A percentile compares a stretch with the other conserved stretches of the same genome.
Conservation (phyloP, 1,139 yeast genomes). For the Diutina neorugosa region DNA sequence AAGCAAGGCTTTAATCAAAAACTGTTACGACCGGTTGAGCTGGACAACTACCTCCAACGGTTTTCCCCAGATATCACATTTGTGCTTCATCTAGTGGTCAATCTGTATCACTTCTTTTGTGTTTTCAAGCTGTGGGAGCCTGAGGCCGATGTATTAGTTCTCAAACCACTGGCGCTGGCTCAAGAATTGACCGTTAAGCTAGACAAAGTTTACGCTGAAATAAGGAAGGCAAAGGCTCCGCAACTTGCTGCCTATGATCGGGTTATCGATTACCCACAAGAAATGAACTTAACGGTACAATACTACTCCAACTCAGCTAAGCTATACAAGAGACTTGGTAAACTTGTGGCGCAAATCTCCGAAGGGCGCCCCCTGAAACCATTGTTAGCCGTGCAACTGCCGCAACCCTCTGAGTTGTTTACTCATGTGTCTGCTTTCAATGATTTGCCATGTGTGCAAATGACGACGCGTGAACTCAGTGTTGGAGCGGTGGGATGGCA, state of each 20-base stretch:
- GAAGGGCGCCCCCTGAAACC: constrained; percentile 63
- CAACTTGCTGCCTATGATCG: constrained; percentile 29
- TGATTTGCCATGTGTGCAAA: constrained; percentile 56
- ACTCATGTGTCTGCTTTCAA: constrained; percentile 30
- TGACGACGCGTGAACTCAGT: constrained; percentile 42
- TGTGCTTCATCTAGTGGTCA: constrained; percentile 60
- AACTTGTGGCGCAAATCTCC: constrained; percentile 41
- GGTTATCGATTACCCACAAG: constrained; percentile 39
- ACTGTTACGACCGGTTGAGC: constrained; percentile 37
- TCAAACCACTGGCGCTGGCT: constrained; percentile 61
- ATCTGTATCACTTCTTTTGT: constrained; percentile 66
- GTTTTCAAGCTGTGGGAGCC: constrained; percentile 59
- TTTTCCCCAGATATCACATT: constrained; percentile 53
- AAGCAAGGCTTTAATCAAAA: constrained; percentile 70
- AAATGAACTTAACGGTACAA: constrained; percentile 37
- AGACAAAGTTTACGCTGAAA: constrained; percentile 42
- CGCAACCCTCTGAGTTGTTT: constrained; percentile 36
- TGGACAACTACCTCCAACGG: constrained; percentile 39
- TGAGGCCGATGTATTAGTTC: constrained; percentile 40
- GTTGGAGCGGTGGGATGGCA: constrained; percentile 89
- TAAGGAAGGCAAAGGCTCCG: constrained; percentile 34
- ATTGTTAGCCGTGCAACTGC: constrained; percentile 63
- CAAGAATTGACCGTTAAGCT: constrained; percentile 48
- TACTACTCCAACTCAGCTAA: constrained; percentile 41
- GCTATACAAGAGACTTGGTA: constrained; percentile 42